Evolutionary conservation across 345 rosid species (phyloP), one percentile per base, ranked within the genome.

Genomic region (Aegle marmelos): DNA sequence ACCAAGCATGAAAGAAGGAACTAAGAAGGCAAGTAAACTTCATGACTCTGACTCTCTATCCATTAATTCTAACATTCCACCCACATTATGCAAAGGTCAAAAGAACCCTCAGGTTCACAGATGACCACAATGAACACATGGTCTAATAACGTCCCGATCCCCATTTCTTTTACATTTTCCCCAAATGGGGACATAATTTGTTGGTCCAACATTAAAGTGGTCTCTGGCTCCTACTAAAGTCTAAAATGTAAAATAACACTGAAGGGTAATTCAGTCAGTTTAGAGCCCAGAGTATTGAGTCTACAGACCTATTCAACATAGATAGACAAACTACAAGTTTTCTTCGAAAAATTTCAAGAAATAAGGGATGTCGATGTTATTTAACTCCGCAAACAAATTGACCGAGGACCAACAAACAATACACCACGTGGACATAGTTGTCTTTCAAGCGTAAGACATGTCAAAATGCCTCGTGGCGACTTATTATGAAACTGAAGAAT

Each of bases 1-100:
- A 62, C 72, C 21, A 81, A 81, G 84, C 73, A 70, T 78, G 57
- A 25, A n/a, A 67, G 9, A 6, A 28, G 6, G 27, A 7, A 34
- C 45, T 45, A 68, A 84, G 85, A 78, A 67, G 83, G 33, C 50
- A 30, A 73, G 80, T 77, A 74, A 68, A 70, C 79, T 70, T 87
- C 85, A 31, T 63, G 88, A 84, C 27, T 25, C 48, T 30, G 87
- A 83, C 88, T 57, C 22, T 19, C 77, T 31, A 77, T 80, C 88
- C 60, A 65, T 22, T 45, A 70, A 79, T n/a, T 48, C 70, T 48
- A 66, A 78, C 85, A n/a, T 63, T 73, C 78, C 84, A 79, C 79
- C 81, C 72, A 57, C 72, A 41, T 14, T 19, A 10, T 36, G 25
- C 45, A 48, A 73, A 10, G 17, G 75, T 60, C 78, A 22, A 60